Evolutionary conservation across 257 asterid genomes (phyloP), one percentile per base, ranked within the genome.

Genomic region (Galeopsis tetrahit): DNA sequence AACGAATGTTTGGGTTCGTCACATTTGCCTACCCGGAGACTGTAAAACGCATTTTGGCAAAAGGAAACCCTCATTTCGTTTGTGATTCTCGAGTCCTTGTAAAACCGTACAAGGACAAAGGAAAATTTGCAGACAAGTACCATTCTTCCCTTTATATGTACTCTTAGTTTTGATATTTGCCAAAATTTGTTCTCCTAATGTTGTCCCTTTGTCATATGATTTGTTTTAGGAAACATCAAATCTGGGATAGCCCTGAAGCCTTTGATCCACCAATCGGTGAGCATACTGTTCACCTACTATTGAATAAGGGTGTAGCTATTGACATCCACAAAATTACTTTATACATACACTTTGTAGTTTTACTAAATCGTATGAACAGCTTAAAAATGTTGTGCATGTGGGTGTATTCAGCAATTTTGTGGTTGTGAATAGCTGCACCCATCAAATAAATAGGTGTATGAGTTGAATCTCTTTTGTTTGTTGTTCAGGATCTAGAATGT

Each of bases 11-110:
- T 71, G 98, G 98, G 8, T 93, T 93, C 65, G 96, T 93, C n/a
- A 88, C 98, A 0, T 90, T 93, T 84, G 81, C 78, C 76, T 86
- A 79, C 69, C 86, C 98, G 0, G 97, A 93, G 70, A 93, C 98
- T 0, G 98, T 90, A 64, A 87, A 87, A 79, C 92, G 72, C 79
- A 90, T 93, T 69, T 74, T 93, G 83, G 89, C 95, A 2, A 93
- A 87, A 75, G 93, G 97, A 53, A 93, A 93, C 80, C 98, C 97
- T 9, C 98, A 93, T 78, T 90, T 80, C 4, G 95, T 93, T 34
- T 90, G 98, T 52, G 98, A 87, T 83, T 93, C 90, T 61, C 95
- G 98, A 0, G 98, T 93, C 80, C 97, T 93, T 6, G 98, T 90
- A 35, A 93, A 93, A 62, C 97, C 97, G 1, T 90, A 93, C 88